Base-by-base conservation (phyloP, 169 alveolate species). In the Plasmodium ovale region DNA sequence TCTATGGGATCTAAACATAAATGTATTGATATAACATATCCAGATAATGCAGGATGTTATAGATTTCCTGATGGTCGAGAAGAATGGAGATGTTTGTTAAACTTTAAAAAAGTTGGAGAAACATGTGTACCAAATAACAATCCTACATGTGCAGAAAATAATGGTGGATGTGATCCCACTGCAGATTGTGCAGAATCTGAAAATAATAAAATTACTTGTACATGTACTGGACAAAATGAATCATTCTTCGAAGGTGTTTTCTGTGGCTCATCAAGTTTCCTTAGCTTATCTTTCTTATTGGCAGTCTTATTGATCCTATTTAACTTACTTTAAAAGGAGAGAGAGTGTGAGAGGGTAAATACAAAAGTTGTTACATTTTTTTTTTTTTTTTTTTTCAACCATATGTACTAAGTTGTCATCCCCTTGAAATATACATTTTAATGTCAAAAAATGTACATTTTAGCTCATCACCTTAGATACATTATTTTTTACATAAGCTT, bases 251-350 rank as follows among this genome's bases (percentile, higher is more conserved):
- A 29, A 6, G 88, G 88, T 42, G 59, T 77, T 39, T 77, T 77
- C 88, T 77, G 88, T 64, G 47, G 88, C 37, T 77, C 88, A 27
- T 77, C 88, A 12, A 60, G 71, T 19, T 77, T 60, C 74, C 27
- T 77, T 25, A 42, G 88, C 10, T 42, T 77, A 21, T 77, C 88
- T 33, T 44, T 77, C 27, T 62, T 77, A 35, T 60, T 77, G 23
- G 27, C 47, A 16, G 19, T 62, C 19, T 33, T 44, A 19, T 51
- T 77, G n/a, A 62, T 77, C 25, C 25, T 77, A 44, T 68, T 29
- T 47, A 68, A 49, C 23, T 39, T 68, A 21, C 6, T 68, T 68
- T 68, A 68, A 65, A n/a, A 37, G 39, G 23, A 56, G n/a, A n/a
- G n/a, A 39, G 51, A 39, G 51, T 5, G 9, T 6, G 9, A 39